Evolutionary conservation across 257 asterid species (phyloP), one percentile per base, ranked within the genome.

Genomic region (Scutellaria galericulata): DNA sequence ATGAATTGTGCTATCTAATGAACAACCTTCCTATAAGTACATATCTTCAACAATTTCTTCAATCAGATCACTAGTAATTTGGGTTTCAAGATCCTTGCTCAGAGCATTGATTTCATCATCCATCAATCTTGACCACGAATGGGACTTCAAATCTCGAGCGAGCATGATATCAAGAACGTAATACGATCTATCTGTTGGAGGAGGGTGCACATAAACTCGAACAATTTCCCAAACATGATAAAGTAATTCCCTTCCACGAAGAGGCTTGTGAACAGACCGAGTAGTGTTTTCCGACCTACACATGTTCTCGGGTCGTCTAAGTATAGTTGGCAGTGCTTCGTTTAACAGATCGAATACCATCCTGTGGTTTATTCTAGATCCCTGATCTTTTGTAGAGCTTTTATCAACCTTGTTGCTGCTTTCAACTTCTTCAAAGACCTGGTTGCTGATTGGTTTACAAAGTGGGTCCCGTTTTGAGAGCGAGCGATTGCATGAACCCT

Each of bases 341-440:
- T 95, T 95, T 39, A 90, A 73, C 78, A 92, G 70, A 79, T 88
- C 98, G 54, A 88, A 83, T 22, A 95, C 35, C 59, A 95, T 35
- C 77, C 77, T 84, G 80, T 83, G 90, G 57, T 85, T 72, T 67
- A 75, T 20, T 70, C 62, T 83, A 54, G 81, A 88, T 60, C 70
- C 77, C 57, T 83, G 80, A 39, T 83, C 83, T 54, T 84, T 79
- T 63, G 48, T 15, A 58, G 52, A 84, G 78, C 77, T 85, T 80
- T 82, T 84, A 76, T 69, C 86, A 53, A 70, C 83, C 74, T 87
- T 83, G 35, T 67, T 48, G 69, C 68, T 80, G 69, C 68, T 80
- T 76, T 88, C 98, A 39, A 89, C 89, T 78, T 90, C 94, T 72
- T 90, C 91, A 37, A 92, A 92, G 60, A 84, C 93, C 57, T 79